Percentiles rank a stretch among this genome's conserved stretches.
Evolutionary conservation across 2,329 filamentous ascomycete genomes (phyloP).

Genomic region (Alternaria ventricosa): DNA sequence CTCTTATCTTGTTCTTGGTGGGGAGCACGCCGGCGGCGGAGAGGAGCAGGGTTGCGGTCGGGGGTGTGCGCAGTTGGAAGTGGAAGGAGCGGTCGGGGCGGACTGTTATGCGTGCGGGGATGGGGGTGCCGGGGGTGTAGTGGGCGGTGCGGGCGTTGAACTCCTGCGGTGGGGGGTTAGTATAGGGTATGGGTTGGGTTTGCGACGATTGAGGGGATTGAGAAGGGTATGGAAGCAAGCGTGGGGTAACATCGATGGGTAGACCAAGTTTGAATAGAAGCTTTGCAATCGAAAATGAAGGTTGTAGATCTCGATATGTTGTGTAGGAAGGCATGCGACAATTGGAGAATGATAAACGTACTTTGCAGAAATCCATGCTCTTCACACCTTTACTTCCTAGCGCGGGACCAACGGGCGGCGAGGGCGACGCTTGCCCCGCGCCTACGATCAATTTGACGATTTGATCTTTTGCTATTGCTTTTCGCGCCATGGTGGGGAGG

Average conservation of each 20-base stretch:
- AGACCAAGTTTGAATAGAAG: too few species aligned
- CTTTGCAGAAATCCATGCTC: slow-evolving; percentile 96
- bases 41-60: slow-evolving; percentile 89
- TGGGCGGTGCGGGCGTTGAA: slow-evolving; percentile 95
- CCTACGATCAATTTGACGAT: slow-evolving; percentile 98
- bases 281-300: background rate
- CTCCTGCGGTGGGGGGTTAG: slow-evolving; percentile 61
- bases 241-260: too few species aligned
- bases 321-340: background rate
- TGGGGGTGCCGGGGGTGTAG: slow-evolving; percentile 80
- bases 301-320: too few species aligned
- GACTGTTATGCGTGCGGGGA: slow-evolving; percentile 89
- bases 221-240: background rate
- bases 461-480: slow-evolving; percentile 46
- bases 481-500: slow-evolving; percentile 42
- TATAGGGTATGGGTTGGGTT: background rate
- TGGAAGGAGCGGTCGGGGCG: slow-evolving; percentile 90
- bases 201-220: background rate
- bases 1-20: slow-evolving; percentile 77
- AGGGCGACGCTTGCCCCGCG: slow-evolving; percentile 91
- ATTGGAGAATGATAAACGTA: background rate
- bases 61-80: slow-evolving; percentile 92
- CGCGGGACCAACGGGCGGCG: slow-evolving; percentile 93
- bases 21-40: slow-evolving; percentile 78
- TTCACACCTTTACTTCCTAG: slow-evolving; percentile 98